Base-by-base conservation (phyloP, 1,284 basidiomycete genomes). In the Ceratobasidium sp. region DNA sequence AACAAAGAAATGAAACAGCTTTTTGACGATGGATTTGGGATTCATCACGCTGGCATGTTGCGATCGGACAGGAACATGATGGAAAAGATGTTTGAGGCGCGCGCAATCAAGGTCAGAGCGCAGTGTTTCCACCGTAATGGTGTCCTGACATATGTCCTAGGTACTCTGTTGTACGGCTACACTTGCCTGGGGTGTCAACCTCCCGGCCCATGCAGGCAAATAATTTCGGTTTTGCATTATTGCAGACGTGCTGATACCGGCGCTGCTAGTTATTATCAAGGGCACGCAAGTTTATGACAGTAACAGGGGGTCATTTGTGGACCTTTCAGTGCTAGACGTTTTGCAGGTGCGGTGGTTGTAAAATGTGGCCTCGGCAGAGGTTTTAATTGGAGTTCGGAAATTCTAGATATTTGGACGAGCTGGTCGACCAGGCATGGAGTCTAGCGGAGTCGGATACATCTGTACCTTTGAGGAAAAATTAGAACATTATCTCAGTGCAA, bases 1-100 rank as follows among this genome's bases (percentile, higher is more conserved):
- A 99, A 99, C 83, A 96, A 94, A 83, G 98, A 99, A 85, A 95
- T 99, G 95, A 98, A 94, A 83, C 91, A 95, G 82, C 87, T 99
- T 17, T 98, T 98, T 81, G 94, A 97, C 78, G 85, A 87, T 78
- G 98, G 98, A 6, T 97, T 99, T 82, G 98, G 95, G 23, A 99
- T 99, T 63, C 98, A 99, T 84, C 97, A 99, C 84, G 98, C 98
- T 39, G 98, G 98, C 31, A 99, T 99, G 98, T 85, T 99, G 76
- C 89, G 98, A 58, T 90, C 91, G 2, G 98, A 99, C 83, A 88
- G 98, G 78, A 99, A 96, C 82, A 89, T 99, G 87, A 97, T 95
- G 90, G 98, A 99, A 85, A 88, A 91, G 81, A 91, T 99, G 90
- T 99, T 99, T 80, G 94, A 94, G 81, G 91, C 93, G 13, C 90